Base-by-base conservation (phyloP, 1,284 basidiomycete genomes). In the Cryptococcus sp. region DNA sequence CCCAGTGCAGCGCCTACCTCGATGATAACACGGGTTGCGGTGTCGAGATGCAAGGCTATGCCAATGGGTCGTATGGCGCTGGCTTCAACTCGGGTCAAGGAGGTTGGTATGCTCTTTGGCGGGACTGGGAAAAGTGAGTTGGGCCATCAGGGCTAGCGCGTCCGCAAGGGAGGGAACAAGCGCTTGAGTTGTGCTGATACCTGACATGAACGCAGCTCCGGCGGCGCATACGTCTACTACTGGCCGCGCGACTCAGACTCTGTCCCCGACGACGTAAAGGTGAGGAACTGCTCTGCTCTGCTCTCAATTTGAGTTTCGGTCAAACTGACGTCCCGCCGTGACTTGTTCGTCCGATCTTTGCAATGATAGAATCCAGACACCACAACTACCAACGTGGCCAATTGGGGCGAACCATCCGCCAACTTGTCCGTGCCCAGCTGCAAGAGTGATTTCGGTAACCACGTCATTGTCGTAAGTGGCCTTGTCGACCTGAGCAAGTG, bases 101-200 rank as follows among this genome's bases (percentile, higher is more conserved):
- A 20, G 91, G 91, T 47, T 87, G 88, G 56, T 93, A 89, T 78
- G 88, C 88, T 46, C 89, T 77, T 61, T 67, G 72, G 65, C 57
- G 77, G 54, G 67, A 76, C 65, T 43, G 68, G 42, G 47, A 65
- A 47, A 62, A 67, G 75, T 77, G 60, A 68, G 70, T 62, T 19
- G 10, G 1, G 20, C 22, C 49, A 22, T 6, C 47, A 27, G 39
- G 1, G 27, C 7, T 3, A 13, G n/a, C 50, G 19, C 5, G 50
- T 13, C 23, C 16, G 11, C 41, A n/a, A n/a, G n/a, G 39, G 10
- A 19, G 23, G 16, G 17, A 47, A 23, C 4, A 17, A 16, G 42
- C 13, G 16, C 5, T 47, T 23, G 25, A 41, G 2, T 43, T 25
- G 16, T 30, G 43, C 11, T 49, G 3, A n/a, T 23, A 30, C 25